A percentile compares a stretch with the other conserved stretches of the same genome.
These are phyloP conservation scores for Ophiostoma australiae DNA, from an alignment of 2,329 filamentous ascomycete genomes.

Conservation along the genomic window DNA sequence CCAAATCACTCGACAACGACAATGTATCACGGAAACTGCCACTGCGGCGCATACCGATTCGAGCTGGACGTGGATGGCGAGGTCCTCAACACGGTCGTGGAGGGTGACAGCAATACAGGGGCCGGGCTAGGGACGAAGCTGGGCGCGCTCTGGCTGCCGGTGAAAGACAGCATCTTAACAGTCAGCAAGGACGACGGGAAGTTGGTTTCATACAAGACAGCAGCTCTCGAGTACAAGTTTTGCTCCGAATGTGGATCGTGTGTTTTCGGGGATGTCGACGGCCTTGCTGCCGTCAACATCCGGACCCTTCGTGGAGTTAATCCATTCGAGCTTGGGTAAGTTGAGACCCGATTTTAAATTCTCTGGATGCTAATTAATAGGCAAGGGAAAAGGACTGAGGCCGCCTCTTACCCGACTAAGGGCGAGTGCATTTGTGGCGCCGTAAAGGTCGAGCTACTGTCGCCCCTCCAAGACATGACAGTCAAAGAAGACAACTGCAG, in stretches of 20 bases:
- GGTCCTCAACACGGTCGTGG: not conserved
- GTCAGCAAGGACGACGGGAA: conserved; percentile 11
- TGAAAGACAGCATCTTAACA: not conserved
- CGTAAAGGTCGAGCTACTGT: conserved; percentile 22
- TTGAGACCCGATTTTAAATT: not conserved
- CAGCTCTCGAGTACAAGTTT: conserved; percentile 20
- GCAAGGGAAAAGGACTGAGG: not conserved
- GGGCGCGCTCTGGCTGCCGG: conserved; percentile 18
- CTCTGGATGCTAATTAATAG: not conserved
- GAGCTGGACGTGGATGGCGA: conserved; percentile 14
- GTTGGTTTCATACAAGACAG: not conserved
- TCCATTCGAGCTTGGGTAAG: conserved; percentile 20
- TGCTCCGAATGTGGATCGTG: conserved; percentile 22
- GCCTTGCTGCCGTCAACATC: conserved; percentile 21
- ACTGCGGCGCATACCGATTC: conserved; percentile 25
- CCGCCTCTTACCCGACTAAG: conserved; percentile 4
- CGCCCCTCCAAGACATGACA: conserved; percentile 13
- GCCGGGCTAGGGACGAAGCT: conserved; percentile 15
- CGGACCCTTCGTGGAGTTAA: conserved; percentile 16
- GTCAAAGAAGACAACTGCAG: conserved; percentile 28
- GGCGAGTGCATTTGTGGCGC: conserved; percentile 25
- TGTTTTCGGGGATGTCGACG: conserved; percentile 16
- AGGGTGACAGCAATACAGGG: not conserved
- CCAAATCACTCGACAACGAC: not conserved
- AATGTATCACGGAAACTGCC: conserved; percentile 24